Percentiles rank a stretch among this genome's conserved stretches.
phyloP scores from a whole-genome alignment of 257 asterid species.

The Primulina tabacum region DNA sequence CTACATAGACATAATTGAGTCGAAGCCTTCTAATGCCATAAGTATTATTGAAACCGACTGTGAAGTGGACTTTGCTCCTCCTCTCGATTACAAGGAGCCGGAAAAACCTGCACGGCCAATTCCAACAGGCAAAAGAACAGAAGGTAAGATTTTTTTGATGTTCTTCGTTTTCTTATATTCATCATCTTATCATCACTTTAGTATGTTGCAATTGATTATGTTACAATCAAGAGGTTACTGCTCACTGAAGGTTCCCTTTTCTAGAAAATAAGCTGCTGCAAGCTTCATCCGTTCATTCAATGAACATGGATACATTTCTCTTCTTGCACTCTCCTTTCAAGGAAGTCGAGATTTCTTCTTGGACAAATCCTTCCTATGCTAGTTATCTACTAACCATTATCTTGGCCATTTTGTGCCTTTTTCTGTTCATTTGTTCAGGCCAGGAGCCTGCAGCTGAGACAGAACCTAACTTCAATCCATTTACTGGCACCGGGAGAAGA shows the following conservation, averaged over 20 bases:
- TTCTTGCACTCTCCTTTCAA: not conserved
- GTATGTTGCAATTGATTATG: not conserved
- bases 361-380: not conserved
- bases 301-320: not conserved
- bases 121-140: constrained; percentile 58
- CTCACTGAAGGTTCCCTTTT: not conserved
- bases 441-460: constrained; percentile 55
- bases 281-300: not conserved
- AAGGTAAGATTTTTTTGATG: constrained; percentile 38
- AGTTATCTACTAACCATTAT: not conserved
- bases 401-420: not conserved
- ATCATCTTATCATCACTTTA: not conserved
- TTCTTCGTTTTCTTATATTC: not conserved
- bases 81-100: constrained; percentile 95
- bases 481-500: constrained; percentile 77
- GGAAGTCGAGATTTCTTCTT: not conserved
- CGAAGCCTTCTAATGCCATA: constrained; percentile 93
- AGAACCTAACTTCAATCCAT: constrained; percentile 81
- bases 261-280: not conserved
- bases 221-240: not conserved
- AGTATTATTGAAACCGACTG: constrained; percentile 96
- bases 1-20: constrained; percentile 89
- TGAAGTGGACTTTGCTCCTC: constrained; percentile 99
- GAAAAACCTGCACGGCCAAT: constrained; percentile 53
- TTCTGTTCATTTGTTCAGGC: constrained; percentile 33